Percentiles rank a stretch among this genome's conserved stretches.
phyloP scores from a whole-genome alignment of 2,329 filamentous ascomycete genomes.

The Colletotrichum camelliae region DNA sequence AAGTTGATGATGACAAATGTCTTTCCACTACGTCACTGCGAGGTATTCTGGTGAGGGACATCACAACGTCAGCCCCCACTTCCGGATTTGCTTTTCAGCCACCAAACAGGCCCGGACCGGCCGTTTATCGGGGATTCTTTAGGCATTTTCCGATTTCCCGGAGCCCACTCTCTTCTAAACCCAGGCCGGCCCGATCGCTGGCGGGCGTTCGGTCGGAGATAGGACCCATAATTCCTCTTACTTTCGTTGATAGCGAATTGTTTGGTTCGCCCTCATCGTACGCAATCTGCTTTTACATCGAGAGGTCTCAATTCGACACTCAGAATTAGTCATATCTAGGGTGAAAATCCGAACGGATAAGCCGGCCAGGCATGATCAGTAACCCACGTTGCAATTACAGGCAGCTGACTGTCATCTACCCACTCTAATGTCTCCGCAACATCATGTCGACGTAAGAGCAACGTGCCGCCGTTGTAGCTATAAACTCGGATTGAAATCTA shows the following conservation, averaged over 20 bases:
- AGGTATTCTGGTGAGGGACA: not conserved
- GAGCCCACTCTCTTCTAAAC: not conserved
- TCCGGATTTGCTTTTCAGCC: not conserved
- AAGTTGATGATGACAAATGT: not conserved
- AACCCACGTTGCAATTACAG: not conserved
- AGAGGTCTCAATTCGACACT: fast-evolving
- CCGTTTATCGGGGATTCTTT: not conserved
- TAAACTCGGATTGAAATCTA: not conserved
- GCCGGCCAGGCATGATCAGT: not conserved
- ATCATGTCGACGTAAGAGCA: not conserved
- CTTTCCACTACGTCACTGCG: not conserved
- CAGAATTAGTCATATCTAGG: not conserved
- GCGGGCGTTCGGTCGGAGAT: not conserved
- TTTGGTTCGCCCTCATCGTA: not conserved
- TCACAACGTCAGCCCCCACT: not conserved
- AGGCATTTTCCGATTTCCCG: not conserved
- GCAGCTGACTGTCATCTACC: not conserved
- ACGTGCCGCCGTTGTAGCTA: not conserved
- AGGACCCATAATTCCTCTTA: not conserved
- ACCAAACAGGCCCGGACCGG: not conserved
- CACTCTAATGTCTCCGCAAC: not conserved
- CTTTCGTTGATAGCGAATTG: not conserved
- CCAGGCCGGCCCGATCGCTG: not conserved
- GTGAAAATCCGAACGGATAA: not conserved
- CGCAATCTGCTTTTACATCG: not conserved